Evolutionary conservation across 805 yeast species (phyloP).

Genomic region (Starmerella vitae): DNA sequence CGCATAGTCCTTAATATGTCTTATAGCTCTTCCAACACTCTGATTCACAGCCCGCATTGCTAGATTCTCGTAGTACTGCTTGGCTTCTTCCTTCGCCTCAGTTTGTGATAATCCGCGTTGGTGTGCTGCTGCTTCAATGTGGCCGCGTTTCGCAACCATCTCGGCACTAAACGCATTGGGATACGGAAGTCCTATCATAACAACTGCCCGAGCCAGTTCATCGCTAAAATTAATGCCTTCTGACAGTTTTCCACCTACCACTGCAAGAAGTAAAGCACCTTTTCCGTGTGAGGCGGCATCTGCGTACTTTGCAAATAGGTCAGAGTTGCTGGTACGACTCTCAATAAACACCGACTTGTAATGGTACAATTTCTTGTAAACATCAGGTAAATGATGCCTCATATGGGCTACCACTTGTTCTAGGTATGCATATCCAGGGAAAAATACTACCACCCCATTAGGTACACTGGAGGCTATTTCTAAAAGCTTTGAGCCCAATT

Average conservation of each 20-base stretch:
- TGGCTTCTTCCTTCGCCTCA: constrained; percentile 32
- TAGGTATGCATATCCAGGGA: constrained; percentile 72
- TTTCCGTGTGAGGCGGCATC: constrained; percentile 26
- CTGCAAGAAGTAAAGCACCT: constrained; percentile 66
- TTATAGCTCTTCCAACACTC: constrained; percentile 79
- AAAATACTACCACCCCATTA: constrained; percentile 63
- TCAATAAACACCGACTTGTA: constrained; percentile 40
- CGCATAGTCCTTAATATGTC: constrained; percentile 74
- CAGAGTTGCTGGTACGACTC: constrained; percentile 26
- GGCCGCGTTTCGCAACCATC: constrained; percentile 54
- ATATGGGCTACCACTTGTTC: constrained; percentile 39
- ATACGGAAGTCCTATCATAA: constrained; percentile 79
- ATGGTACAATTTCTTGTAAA: constrained; percentile 23
- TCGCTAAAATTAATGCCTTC: constrained; percentile 91
- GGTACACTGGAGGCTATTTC: constrained; percentile 40
- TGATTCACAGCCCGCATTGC: constrained; percentile 90
- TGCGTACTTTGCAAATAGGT: constrained; percentile 40
- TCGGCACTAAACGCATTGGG: constrained; percentile 80
- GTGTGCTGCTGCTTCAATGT: constrained; percentile 41
- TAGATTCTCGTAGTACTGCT: constrained; percentile 58
- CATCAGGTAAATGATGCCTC: constrained; percentile 32
- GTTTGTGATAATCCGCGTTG: constrained; percentile 35
- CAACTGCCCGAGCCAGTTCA: constrained; percentile 71
- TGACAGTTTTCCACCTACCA: constrained; percentile 84
- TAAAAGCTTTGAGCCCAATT: constrained; percentile 39